Evolutionary conservation across 768 basidiomycete species (phyloP), one percentile per base, ranked within the genome.

Genomic region (Coprinopsis marcescibilis): DNA sequence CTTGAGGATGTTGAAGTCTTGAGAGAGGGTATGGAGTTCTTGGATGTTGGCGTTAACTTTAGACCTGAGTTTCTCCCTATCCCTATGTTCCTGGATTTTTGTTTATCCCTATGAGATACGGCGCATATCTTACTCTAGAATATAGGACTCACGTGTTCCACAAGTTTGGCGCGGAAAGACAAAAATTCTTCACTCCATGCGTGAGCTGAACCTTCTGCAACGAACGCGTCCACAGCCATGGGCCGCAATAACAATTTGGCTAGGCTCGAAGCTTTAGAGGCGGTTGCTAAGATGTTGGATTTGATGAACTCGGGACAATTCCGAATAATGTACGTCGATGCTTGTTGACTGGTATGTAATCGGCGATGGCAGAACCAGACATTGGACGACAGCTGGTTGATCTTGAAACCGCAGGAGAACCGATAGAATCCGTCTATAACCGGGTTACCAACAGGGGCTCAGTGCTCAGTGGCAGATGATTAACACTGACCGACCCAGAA

Each of bases 211-310:
- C 39, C 43, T 30, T 52, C 55, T 7, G 43, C 46, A 2, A 55
- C 21, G 25, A 52, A 49, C 1, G 45, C 49, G 39, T 55, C 55
- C 0, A 55, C 21, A 2, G 49, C 42, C 12, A 52, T 34, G 40
- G 56, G 51, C 14, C 50, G 48, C 2, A 52, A 45, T 10, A 55
- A n/a, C n/a, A n/a, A n/a, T n/a, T n/a, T n/a, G n/a, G n/a, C n/a
- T n/a, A n/a, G n/a, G n/a, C n/a, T 12, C 43, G 5, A 35, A 32
- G 8, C 42, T 43, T 23, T 39, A 17, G 29, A 14, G 13, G 41
- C 41, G 7, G 26, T 19, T 6, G 26, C 26, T 11, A 43, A 27
- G 10, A 43, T n/a, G 41, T 30, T 43, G 13, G 21, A 19, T 24
- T 29, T 43, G 26, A 43, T 30, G 13, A 8, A 4, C 17, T 6